These are phyloP conservation scores for Cajanus cajan DNA, from an alignment of 306 rosid genomes.

Conservation along the genomic window DNA sequence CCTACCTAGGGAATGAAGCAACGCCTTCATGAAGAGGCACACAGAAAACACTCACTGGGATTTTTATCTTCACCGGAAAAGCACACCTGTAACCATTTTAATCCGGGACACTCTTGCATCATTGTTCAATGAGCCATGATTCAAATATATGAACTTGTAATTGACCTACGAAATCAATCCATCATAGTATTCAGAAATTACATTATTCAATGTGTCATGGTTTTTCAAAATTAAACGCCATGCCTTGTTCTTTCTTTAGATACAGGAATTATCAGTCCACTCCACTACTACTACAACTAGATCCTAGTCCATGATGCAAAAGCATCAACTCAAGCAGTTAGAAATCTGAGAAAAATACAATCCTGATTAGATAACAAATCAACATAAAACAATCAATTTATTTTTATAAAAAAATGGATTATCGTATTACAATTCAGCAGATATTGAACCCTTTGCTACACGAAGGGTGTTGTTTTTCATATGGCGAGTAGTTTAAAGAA, in stretches of 20 bases:
- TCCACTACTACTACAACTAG: not conserved
- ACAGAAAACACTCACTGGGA: not conserved
- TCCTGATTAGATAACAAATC: not conserved
- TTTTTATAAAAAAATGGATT: not conserved
- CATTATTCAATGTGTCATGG: no score
- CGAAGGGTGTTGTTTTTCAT: not conserved
- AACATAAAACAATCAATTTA: not conserved
- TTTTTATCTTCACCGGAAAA: not conserved
- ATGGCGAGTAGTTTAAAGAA: not conserved
- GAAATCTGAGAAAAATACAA: not conserved
- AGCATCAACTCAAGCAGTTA: not conserved
- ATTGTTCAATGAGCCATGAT: not conserved
- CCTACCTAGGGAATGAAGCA: not conserved
- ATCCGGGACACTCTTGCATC: slow-evolving; percentile 17
- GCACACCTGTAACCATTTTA: not conserved
- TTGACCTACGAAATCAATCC: not conserved
- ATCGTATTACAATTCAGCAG: not conserved
- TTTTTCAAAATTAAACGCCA: no score
- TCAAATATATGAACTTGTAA: not conserved
- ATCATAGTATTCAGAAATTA: no score
- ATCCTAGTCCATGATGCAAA: not conserved
- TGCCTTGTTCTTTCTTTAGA: not conserved
- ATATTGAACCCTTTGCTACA: not conserved
- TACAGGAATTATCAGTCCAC: not conserved
- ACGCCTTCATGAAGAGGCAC: not conserved